Evolutionary conservation across 1,284 basidiomycete species (phyloP).

Genomic region (Phlebopus sp.): DNA sequence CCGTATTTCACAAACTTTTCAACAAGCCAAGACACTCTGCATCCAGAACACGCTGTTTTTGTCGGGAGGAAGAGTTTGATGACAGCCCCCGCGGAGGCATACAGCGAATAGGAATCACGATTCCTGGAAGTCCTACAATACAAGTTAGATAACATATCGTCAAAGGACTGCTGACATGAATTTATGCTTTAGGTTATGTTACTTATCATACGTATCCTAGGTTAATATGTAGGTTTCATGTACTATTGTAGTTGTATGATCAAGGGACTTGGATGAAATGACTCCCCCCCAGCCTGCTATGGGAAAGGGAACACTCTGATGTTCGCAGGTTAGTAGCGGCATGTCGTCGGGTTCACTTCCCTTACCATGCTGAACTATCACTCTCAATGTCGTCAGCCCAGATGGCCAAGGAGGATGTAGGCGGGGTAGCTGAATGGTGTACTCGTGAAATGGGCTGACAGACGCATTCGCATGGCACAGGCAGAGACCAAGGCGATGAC

Average conservation of each 20-base stretch:
- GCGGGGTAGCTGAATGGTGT: neutral
- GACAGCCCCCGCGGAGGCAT: neutral
- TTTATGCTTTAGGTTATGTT: slow-evolving; percentile 11
- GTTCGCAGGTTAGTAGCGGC: no score
- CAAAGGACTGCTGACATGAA: slow-evolving; percentile 1
- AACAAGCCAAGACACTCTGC: slow-evolving; percentile 9
- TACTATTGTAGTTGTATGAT: slow-evolving; percentile 4
- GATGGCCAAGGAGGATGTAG: neutral
- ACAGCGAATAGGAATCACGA: slow-evolving; percentile 16
- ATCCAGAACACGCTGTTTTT: slow-evolving; percentile 11
- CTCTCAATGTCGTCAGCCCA: neutral
- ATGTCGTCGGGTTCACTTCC: no score
- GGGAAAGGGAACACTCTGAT: no score
- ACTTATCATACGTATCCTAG: slow-evolving; percentile 13
- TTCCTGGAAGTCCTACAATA: slow-evolving; percentile 26
- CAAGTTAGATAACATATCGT: slow-evolving; percentile 14
- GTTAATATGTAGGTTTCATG: slow-evolving; percentile 15
- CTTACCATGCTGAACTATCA: no score
- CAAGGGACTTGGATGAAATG: slow-evolving; percentile 1
- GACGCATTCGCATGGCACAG: neutral
- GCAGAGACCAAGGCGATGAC: neutral
- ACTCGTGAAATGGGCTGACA: neutral
- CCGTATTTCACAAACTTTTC: slow-evolving; percentile 23
- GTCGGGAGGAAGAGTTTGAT: slow-evolving; percentile 2
- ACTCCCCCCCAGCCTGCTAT: neutral